phyloP scores from a whole-genome alignment of 257 asterid genomes.

The Echites panduratus region DNA sequence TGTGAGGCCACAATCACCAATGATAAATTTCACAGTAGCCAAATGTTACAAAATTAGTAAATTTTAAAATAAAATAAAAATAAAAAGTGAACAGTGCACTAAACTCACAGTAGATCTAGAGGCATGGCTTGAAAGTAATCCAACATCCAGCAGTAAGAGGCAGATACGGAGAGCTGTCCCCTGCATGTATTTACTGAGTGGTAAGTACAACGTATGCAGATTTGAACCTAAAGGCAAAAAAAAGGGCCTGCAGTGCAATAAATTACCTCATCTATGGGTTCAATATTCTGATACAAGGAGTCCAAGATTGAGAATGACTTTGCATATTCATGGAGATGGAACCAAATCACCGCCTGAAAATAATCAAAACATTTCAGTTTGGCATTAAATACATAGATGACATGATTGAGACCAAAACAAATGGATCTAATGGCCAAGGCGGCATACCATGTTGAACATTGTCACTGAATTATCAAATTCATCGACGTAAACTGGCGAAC shows the following conservation, averaged over 20 bases:
- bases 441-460: constrained; percentile 61
- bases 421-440: constrained; percentile 14
- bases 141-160: constrained; percentile 86
- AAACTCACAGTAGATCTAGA: constrained; percentile 73
- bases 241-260: not conserved
- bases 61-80: not conserved
- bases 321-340: constrained; percentile 78
- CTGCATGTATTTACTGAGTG: constrained; percentile 42
- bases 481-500: constrained; percentile 39
- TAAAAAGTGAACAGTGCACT: constrained; percentile 6
- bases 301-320: constrained; percentile 69
- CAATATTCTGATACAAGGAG: constrained; percentile 68
- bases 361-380: constrained; percentile 13
- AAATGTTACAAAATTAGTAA: not conserved
- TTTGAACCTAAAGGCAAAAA: not conserved
- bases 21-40: not conserved
- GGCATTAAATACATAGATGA: constrained; percentile 14
- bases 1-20: not conserved
- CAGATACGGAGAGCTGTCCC: constrained; percentile 77
- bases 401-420: not conserved
- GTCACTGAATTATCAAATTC: constrained; percentile 60
- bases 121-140: constrained; percentile 58
- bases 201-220: constrained; percentile 14
- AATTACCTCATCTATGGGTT: constrained; percentile 83
- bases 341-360: constrained; percentile 87